Evolutionary conservation across 352 stramenopile genomes (phyloP), one percentile per base, ranked within the genome.

Genomic region (Lagenidium giganteum): DNA sequence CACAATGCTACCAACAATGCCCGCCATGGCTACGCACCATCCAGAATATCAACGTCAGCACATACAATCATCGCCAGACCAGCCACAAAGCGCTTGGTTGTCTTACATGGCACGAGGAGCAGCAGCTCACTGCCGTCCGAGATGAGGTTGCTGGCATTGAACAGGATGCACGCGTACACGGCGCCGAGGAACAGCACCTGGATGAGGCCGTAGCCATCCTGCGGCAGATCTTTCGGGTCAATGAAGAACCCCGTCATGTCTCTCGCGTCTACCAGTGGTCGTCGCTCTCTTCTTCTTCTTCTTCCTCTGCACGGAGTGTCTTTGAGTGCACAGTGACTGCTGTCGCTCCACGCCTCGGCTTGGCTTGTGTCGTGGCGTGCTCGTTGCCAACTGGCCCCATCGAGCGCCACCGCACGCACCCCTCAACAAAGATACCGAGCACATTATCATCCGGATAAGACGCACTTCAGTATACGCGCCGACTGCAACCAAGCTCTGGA

Each of bases 71-170:
- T 16, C 8, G 36, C 8, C 18, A 4, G 36, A 4, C 16, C 26
- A 42, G 9, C 18, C 20, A 18, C 26, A 37, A n/a, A 11, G 32
- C 22, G 28, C 25, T 2, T 22, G 24, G 24, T n/a, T 21, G 2
- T 49, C 56, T 23, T 53, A 65, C 72, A 89, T 9, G 95, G 96
- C 46, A 99, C 82, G 16, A 99, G 80, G 25, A 99, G 80, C 29
- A 99, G 77, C 28, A 99, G 80, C 67, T 99, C 96, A 30, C 87
- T 98, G 58, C 96, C 96, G 73, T 99, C 95, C 17, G 93, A 97
- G 67, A 99, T 99, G 53, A 99, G 74, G 71, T 98, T 98, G 38
- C 88, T 95, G 32, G 91, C 87, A 60, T 95, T 93, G 69, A 96
- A 98, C 27, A 99, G 84, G 54, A 98, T 87, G 62, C 97, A 98